Evolutionary conservation across 345 rosid species (phyloP), one percentile per base, ranked within the genome.

Genomic region (Garcia nutans): DNA sequence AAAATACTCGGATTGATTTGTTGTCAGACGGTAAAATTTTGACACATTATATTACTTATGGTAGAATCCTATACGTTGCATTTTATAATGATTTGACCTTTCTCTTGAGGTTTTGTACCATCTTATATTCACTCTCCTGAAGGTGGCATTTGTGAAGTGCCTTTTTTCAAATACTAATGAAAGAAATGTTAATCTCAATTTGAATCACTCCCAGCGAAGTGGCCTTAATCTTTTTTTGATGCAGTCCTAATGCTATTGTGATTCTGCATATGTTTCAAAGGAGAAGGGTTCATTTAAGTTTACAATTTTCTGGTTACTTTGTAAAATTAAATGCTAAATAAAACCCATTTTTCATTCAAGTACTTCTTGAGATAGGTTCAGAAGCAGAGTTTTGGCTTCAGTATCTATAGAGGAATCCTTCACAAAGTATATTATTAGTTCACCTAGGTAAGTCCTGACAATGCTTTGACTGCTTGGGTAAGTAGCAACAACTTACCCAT

Each of bases 261-360:
- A 44, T 61, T 61, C 41, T 26, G 28, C 37, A 26, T 24, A 28
- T 24, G n/a, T 42, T 41, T 44, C 28, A 44, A 20, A n/a, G 68
- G 22, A 24, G 68, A 5, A 5, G n/a, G 24, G 28, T 65, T 1
- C 16, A 65, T 65, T 41, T 11, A 26, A 16, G 1, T 31, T 8
- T 63, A 5, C 44, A 63, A 33, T 31, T n/a, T 66, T 66, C 42
- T 19, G 24, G 3, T 20, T 23, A 42, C 13, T n/a, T 66, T 44
- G 24, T 66, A 22, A n/a, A 41, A 33, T 33, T 55, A 33, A 70
- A 57, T 57, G 54, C 52, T 42, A 6, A 47, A 64, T 31, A 64
- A n/a, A 64, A 64, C 68, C 68, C 68, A 64, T 16, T 64, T 64
- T 69, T 69, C 17, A 52, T 17, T 28, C 22, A 16, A 8, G 42